Conservation (phyloP, 345 rosid genomes). For the Citrus trifoliata region DNA sequence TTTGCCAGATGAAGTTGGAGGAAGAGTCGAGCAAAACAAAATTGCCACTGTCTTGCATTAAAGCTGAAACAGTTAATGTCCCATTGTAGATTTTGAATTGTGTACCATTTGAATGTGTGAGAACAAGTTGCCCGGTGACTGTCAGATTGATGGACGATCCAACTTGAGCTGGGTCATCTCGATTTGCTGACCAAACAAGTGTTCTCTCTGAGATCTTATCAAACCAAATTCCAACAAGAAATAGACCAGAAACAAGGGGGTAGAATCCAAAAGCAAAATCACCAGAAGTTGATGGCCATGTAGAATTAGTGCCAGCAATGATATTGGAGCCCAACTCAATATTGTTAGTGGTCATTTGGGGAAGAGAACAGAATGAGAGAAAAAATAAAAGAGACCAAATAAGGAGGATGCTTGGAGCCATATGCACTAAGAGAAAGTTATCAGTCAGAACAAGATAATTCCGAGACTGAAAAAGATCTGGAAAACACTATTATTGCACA, state of each 20-base stretch:
- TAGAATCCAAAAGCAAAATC: slow-evolving; percentile 38
- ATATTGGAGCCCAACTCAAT: slow-evolving; percentile 11
- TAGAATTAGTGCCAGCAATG: slow-evolving; percentile 22
- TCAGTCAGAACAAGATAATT: neutral
- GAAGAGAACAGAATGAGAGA: slow-evolving; percentile 1
- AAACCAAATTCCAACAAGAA: slow-evolving; percentile 33
- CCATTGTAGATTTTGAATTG: slow-evolving; percentile 14
- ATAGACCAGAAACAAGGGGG: slow-evolving; percentile 12
- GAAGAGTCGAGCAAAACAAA: too few species aligned
- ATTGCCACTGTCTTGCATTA: slow-evolving; percentile 17
- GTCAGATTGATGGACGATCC: slow-evolving; percentile 20
- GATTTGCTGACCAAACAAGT: slow-evolving; percentile 35
- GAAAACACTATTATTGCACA: neutral
- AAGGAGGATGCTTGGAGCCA: slow-evolving; percentile 6
- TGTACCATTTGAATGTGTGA: slow-evolving; percentile 23
- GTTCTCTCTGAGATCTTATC: slow-evolving; percentile 26
- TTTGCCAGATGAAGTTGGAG: too few species aligned
- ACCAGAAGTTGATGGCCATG: slow-evolving; percentile 28
- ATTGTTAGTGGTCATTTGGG: slow-evolving; percentile 10
- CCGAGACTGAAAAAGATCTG: neutral
- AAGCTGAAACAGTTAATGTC: slow-evolving; percentile 15
- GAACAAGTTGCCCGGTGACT: slow-evolving; percentile 25
- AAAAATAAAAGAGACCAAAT: neutral
- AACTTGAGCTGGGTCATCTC: slow-evolving; percentile 26
- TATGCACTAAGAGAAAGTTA: neutral